Conservation (phyloP, 2,329 filamentous ascomycete genomes). For the Colletotrichum incanum region DNA sequence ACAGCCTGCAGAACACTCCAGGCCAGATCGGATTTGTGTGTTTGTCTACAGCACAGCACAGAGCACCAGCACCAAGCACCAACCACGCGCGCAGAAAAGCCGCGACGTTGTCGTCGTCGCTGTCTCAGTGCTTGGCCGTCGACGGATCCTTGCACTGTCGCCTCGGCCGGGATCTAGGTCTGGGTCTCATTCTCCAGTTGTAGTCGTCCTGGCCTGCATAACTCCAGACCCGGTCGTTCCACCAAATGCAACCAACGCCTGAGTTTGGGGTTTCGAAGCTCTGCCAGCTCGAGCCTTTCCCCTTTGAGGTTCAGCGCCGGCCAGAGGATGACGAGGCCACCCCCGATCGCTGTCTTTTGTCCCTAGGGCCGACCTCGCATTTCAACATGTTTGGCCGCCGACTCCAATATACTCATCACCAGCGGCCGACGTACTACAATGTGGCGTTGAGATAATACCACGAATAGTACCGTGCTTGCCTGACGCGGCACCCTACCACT, state of each 20-base stretch:
- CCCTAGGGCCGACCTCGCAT: constrained; percentile 24
- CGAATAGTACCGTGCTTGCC: constrained; percentile 27
- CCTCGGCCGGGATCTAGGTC: constrained; percentile 32
- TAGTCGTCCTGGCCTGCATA: constrained; percentile 33
- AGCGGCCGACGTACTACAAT: constrained; percentile 33
- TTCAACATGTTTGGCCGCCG: constrained; percentile 9
- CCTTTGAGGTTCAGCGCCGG: constrained; percentile 31
- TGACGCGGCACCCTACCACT: constrained; percentile 38
- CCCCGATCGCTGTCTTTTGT: constrained; percentile 23
- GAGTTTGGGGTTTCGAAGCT: constrained; percentile 42
- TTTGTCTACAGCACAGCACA: not conserved
- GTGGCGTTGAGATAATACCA: constrained; percentile 23
- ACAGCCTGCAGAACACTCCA: not conserved
- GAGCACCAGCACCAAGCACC: constrained; percentile 3
- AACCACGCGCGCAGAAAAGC: constrained; percentile 10
- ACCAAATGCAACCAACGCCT: constrained; percentile 40
- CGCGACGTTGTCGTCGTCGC: constrained; percentile 34
- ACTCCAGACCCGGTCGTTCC: constrained; percentile 40
- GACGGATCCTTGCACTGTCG: constrained; percentile 32
- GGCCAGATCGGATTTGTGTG: not conserved
- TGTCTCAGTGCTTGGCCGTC: constrained; percentile 34
- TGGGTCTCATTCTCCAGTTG: constrained; percentile 23
- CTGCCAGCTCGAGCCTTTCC: constrained; percentile 40
- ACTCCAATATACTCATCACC: constrained; percentile 29
- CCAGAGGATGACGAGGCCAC: constrained; percentile 40